Evolutionary conservation across 108 stramenopile genomes (phyloP), one percentile per base, ranked within the genome.

Genomic region (Fragilaria crotonensis): DNA sequence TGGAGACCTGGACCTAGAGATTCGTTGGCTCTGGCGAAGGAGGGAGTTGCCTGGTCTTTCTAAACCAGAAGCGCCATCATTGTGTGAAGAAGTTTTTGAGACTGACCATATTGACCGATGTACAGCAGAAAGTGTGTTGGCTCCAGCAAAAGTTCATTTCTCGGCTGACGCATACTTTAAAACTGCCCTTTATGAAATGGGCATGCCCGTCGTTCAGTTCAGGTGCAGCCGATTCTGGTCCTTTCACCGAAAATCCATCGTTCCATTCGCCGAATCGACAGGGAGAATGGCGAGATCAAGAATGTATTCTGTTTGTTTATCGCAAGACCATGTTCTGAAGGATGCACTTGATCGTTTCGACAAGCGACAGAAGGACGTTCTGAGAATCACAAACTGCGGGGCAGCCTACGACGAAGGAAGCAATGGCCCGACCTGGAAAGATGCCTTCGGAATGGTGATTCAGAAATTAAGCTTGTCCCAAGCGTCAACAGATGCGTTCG

Each of bases 161-260:
- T 33, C 46, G 3, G 30, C 57, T 7, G 46, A 25, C 3, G 18
- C 32, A 14, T 25, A 31, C 44, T 7, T 49, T 45, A 4, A 66
- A 11, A 33, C 33, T 7, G 57, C 57, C 48, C 62, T 23, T n/a
- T n/a, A n/a, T 9, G 53, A 33, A 29, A 44, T 48, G 4, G 80
- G 71, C 32, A 71, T 80, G 64, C 82, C 80, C 11, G 66, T 76
- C 11, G 26, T 75, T 11, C 32, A 81, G 32, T 89, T 78, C 65
- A 44, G 72, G 33, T 93, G 87, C 56, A 53, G 60, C 9, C 69
- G 86, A 19, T 89, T 85, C 60, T 93, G 85, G 85, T 85, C 83
- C 5, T 64, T 76, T 0, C 73, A 79, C 47, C 58, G 86, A 45
- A 78, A 72, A 50, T 70, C 84, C 0, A 68, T 93, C 17, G 54